These are phyloP conservation scores for Cryptococcus sp. DNA, from an alignment of 1,284 basidiomycete species.

Conservation along the genomic window DNA sequence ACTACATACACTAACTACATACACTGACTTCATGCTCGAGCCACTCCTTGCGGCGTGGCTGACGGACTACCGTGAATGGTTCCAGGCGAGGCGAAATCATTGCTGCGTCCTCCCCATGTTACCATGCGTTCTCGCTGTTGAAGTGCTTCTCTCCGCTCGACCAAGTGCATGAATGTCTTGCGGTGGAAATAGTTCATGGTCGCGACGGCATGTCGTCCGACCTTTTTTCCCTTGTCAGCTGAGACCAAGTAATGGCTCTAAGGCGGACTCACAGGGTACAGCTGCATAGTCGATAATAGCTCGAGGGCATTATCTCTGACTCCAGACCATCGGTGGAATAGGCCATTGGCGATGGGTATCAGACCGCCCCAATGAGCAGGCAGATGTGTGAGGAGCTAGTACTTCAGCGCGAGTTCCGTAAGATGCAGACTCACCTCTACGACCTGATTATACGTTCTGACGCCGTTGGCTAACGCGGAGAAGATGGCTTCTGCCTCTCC, in stretches of 20 bases:
- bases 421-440: constrained; percentile 66
- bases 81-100: constrained; percentile 14
- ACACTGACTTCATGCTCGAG: not conserved
- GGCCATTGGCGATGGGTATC: constrained; percentile 78
- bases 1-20: not conserved
- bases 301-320: constrained; percentile 80
- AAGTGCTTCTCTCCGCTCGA: constrained; percentile 19
- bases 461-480: constrained; percentile 66
- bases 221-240: constrained; percentile 56
- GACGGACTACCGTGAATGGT: constrained; percentile 15
- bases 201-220: constrained; percentile 80
- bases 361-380: constrained; percentile 81
- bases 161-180: constrained; percentile 36
- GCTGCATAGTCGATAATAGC: constrained; percentile 74
- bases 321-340: constrained; percentile 78
- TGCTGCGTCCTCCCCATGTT: constrained; percentile 1
- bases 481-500: constrained; percentile 75
- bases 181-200: constrained; percentile 89
- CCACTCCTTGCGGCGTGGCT: constrained; percentile 13
- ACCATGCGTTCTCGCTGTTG: constrained; percentile 4
- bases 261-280: constrained; percentile 64
- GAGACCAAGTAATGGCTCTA: not conserved
- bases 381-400: constrained; percentile 72
- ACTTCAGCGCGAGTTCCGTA: not conserved
- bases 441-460: constrained; percentile 80